phyloP scores from a whole-genome alignment of 345 rosid species.

The Tarenaya hassleriana region DNA sequence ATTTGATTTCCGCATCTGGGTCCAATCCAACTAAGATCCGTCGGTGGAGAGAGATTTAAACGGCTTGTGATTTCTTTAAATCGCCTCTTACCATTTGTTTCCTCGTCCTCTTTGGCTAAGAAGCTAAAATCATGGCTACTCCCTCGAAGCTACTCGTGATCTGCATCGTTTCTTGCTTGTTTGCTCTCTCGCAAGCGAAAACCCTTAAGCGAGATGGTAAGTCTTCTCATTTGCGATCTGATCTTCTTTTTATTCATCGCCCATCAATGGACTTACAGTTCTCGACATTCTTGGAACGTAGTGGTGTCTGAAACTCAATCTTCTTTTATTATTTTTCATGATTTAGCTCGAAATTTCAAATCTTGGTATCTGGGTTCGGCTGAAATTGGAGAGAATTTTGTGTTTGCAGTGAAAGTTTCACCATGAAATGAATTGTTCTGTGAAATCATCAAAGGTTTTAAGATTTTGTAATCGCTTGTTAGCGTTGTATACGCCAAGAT shows the following conservation, averaged over 20 bases:
- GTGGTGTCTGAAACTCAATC: no score
- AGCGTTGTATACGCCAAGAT: no score
- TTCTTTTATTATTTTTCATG: no score
- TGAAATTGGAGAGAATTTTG: no score
- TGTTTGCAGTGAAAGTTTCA: no score
- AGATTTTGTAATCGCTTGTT: no score
- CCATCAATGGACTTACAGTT: no score
- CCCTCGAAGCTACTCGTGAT: slow-evolving; percentile 27
- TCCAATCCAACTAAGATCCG: slow-evolving; percentile 17
- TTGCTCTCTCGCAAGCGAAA: slow-evolving; percentile 22
- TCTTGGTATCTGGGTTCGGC: no score
- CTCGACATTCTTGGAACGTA: no score
- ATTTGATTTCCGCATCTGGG: slow-evolving; percentile 8
- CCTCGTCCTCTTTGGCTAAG: slow-evolving; percentile 2
- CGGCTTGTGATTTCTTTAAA: slow-evolving; percentile 15
- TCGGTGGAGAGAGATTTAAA: slow-evolving; percentile 21
- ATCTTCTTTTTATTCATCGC: slow-evolving; percentile 6
- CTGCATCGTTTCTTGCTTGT: slow-evolving; percentile 16
- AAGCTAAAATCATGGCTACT: slow-evolving; percentile 24
- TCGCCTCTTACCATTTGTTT: slow-evolving; percentile 19
- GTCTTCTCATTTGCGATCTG: slow-evolving; percentile 2
- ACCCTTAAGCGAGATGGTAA: slow-evolving; percentile 34
- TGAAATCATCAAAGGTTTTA: no score
- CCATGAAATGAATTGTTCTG: no score
- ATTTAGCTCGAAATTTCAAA: no score